Evolutionary conservation across 768 basidiomycete genomes (phyloP), one percentile per base, ranked within the genome.

Genomic region (Baorangia bicolor): DNA sequence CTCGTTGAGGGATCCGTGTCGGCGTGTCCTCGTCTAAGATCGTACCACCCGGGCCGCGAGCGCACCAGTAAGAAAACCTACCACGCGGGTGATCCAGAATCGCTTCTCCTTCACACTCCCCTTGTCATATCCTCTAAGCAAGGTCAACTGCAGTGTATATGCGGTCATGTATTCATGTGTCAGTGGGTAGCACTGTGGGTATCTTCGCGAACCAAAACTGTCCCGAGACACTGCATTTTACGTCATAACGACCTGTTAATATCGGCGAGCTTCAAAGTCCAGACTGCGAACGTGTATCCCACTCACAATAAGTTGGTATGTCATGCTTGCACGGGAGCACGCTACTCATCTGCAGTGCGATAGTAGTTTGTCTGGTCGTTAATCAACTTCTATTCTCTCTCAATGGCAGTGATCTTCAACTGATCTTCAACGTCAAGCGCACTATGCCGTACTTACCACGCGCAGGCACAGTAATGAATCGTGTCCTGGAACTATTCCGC

Each of bases 321-420:
- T 16, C 20, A 49, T 38, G 30, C 56, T 41, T 48, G 31, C 40
- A 42, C 35, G 41, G 38, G 39, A 23, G 11, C 49, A 46, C 39
- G 46, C 20, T 39, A 38, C 49, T 55, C 64, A 35, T 49, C 37
- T 31, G 20, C 42, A 28, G 21, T 40, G 28, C 40, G 51, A 37
- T 51, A 48, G 34, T 37, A 53, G 48, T 55, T 31, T 56, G 27
- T 33, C 41, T 33, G 45, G 41, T 55, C 55, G 66, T 61, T 52
- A 59, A 67, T 69, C 54, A 40, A n/a, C 62, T 67, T 69, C 64
- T 51, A 51, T 63, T 63, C 55, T 39, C 66, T 53, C 53, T 50
- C 66, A 46, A 60, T 45, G 50, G 62, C 38, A 69, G 59, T 58
- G 68, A 68, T 68, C 66, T 64, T 64, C 66, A 58, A 67, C 56